Percentiles rank a stretch among this genome's conserved stretches.
phyloP scores from a whole-genome alignment of 257 asterid genomes.

The Ehretia macrophylla region DNA sequence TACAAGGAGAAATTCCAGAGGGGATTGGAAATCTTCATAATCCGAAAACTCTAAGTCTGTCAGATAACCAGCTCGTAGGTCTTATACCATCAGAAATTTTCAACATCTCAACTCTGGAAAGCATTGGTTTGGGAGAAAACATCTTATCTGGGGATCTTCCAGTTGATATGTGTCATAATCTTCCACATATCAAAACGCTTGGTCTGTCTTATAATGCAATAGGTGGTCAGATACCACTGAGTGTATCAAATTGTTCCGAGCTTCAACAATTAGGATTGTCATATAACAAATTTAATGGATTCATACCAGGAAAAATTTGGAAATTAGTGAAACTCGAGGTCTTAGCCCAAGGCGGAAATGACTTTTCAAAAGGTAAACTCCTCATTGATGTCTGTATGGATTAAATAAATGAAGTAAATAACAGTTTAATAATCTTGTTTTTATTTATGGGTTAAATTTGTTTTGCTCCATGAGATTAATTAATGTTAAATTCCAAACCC shows the following conservation, averaged over 20 bases:
- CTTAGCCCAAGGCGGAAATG: no score
- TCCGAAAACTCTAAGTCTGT: no score
- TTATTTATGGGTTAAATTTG: no score
- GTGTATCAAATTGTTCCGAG: not conserved
- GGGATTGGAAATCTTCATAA: no score
- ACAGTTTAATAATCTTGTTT: no score
- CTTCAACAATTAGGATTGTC: not conserved
- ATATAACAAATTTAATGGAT: slow-evolving; percentile 2
- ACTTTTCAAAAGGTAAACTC: no score
- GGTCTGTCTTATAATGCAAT: not conserved
- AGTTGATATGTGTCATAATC: not conserved
- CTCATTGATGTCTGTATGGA: no score
- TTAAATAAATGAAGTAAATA: no score
- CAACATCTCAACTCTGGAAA: slow-evolving; percentile 6
- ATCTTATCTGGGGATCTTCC: slow-evolving; percentile 9
- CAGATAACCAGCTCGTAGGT: slow-evolving; percentile 16
- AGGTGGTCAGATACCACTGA: slow-evolving; percentile 7
- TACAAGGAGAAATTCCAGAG: slow-evolving; percentile 28
- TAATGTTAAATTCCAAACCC: no score
- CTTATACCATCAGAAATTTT: slow-evolving; percentile 6
- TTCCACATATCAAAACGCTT: slow-evolving; percentile 1
- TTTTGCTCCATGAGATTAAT: no score
- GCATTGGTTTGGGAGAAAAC: not conserved
- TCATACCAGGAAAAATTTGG: slow-evolving; percentile 1
- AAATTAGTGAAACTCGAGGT: no score